Conservation (phyloP, 148 eudicot species). For the Heliamphora exappendiculata region DNA sequence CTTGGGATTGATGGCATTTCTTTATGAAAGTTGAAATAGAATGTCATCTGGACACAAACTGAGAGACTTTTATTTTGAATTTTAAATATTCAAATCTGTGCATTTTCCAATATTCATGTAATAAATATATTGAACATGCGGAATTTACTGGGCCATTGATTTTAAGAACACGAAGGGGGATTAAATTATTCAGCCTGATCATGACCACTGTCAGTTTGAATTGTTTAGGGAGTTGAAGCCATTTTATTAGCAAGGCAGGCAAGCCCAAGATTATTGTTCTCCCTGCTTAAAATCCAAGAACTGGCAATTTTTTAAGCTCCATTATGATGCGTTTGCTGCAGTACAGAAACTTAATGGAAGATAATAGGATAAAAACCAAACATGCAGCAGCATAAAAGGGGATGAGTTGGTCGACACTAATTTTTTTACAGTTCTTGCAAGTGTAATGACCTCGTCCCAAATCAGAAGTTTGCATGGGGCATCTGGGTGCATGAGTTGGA, state of each 20-base stretch:
- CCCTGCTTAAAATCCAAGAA: background rate
- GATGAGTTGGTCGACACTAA: background rate
- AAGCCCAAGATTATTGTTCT: background rate
- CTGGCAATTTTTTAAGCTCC: background rate
- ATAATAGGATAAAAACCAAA: background rate
- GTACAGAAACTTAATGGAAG: background rate
- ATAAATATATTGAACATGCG: background rate
- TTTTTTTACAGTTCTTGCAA: too few species aligned
- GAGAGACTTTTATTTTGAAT: background rate
- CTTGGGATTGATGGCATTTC: background rate
- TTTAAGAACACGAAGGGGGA: background rate
- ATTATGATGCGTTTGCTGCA: background rate
- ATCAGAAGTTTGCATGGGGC: too few species aligned
- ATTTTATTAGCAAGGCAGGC: background rate
- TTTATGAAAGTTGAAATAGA: background rate
- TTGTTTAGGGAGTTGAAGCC: background rate
- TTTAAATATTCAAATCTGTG: background rate
- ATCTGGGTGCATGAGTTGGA: too few species aligned
- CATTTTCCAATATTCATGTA: background rate
- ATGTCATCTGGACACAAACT: background rate
- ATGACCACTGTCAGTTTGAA: background rate
- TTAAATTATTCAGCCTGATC: background rate
- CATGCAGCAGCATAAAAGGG: conserved; percentile 2
- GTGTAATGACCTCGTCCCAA: too few species aligned
- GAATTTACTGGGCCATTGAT: background rate